These are phyloP conservation scores for Domatiomyces catenatus DNA, from an alignment of 2,329 filamentous ascomycete species.

Conservation along the genomic window DNA sequence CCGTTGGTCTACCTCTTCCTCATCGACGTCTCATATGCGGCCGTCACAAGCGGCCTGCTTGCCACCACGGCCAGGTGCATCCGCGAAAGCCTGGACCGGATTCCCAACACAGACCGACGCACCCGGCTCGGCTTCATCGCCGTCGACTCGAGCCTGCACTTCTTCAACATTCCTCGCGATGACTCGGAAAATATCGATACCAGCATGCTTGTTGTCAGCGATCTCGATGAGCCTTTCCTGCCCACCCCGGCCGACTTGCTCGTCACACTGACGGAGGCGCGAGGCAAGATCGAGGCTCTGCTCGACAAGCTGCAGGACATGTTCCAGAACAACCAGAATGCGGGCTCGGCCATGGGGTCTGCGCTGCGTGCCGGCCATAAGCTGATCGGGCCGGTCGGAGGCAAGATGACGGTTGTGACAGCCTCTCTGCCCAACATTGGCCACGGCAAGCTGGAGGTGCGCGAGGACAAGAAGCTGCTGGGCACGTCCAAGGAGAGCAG, in stretches of 20 bases:
- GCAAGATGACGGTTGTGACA: constrained; percentile 84
- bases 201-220: constrained; percentile 84
- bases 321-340: constrained; percentile 90
- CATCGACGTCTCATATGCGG: constrained; percentile 82
- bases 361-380: constrained; percentile 88
- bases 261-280: constrained; percentile 75
- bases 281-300: constrained; percentile 82
- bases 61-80: constrained; percentile 89
- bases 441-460: constrained; percentile 75
- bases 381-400: constrained; percentile 82
- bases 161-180: constrained; percentile 87
- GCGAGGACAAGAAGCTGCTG: constrained; percentile 89
- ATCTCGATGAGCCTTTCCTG: constrained; percentile 90
- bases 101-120: constrained; percentile 91
- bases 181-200: constrained; percentile 70
- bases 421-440: constrained; percentile 83
- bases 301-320: constrained; percentile 81
- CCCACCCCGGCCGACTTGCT: constrained; percentile 84
- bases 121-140: constrained; percentile 90
- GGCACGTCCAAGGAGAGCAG: constrained; percentile 83
- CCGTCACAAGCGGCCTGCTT: constrained; percentile 76
- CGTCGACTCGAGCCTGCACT: constrained; percentile 86
- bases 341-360: constrained; percentile 84
- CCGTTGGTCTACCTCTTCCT: constrained; percentile 91
- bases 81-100: constrained; percentile 82